These are phyloP conservation scores for Chlamydomonas urium DNA, from an alignment of 139 green algal genomes.

Conservation along the genomic window DNA sequence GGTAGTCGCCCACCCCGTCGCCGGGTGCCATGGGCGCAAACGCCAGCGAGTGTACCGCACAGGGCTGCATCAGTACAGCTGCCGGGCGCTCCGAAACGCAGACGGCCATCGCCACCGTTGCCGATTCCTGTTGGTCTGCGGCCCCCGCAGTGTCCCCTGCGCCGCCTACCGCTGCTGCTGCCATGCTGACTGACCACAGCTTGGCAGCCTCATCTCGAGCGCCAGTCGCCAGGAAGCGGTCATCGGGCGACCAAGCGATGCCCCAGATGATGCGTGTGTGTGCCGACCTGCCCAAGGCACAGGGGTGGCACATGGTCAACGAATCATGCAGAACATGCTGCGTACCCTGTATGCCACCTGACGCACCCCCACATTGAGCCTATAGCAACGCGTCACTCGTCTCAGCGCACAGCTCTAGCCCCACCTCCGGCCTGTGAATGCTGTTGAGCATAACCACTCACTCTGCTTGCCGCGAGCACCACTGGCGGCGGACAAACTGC, in stretches of 20 bases:
- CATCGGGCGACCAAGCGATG: conserved; percentile 63
- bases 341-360: neutral
- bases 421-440: no score
- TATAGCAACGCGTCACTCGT: neutral
- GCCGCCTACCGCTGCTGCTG: neutral
- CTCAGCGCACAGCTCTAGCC: no score
- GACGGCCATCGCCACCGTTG: neutral
- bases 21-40: no score
- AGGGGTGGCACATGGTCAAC: neutral
- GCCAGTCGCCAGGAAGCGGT: conserved; percentile 61
- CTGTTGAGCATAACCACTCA: no score
- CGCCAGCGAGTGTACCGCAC: no score
- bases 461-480: no score
- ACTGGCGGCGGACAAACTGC: no score
- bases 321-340: neutral
- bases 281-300: conserved; percentile 25
- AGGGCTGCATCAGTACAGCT: no score
- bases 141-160: no score
- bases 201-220: conserved; percentile 72
- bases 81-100: no score
- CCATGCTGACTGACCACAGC: conserved; percentile 45
- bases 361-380: neutral
- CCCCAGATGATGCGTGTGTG: conserved; percentile 78
- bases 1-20: no score
- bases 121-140: neutral